phyloP scores from a whole-genome alignment of 106 monocot genomes.

The Apostasia shenzhenica region DNA sequence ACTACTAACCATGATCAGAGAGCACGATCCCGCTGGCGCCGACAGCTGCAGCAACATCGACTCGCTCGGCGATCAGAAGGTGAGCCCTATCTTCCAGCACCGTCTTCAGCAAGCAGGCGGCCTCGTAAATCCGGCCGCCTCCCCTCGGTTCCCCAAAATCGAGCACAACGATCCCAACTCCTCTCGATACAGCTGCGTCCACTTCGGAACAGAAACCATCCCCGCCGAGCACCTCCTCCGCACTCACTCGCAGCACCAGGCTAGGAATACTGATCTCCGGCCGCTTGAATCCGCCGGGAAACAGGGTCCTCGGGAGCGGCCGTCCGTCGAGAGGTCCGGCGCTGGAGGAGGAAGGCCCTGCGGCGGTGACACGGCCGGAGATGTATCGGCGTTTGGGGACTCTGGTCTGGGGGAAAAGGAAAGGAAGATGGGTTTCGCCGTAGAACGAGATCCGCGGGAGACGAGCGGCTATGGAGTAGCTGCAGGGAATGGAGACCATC shows the following conservation, averaged over 20 bases:
- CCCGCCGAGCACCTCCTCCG: conserved; percentile 37
- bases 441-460: conserved; percentile 17
- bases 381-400: conserved; percentile 3
- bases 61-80: conserved; percentile 79
- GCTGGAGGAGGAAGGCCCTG: background rate
- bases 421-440: background rate
- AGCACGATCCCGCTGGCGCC: conserved; percentile 84
- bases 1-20: conserved; percentile 69
- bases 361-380: conserved; percentile 2
- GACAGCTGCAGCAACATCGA: conserved; percentile 81
- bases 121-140: conserved; percentile 76
- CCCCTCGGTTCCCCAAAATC: conserved; percentile 32
- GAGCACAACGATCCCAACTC: conserved; percentile 59
- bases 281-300: conserved; percentile 85
- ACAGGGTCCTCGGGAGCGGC: conserved; percentile 39
- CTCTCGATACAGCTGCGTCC: conserved; percentile 35
- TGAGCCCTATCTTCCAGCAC: conserved; percentile 72
- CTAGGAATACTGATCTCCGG: conserved; percentile 75
- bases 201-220: conserved; percentile 18
- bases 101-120: conserved; percentile 56
- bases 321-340: conserved; percentile 10
- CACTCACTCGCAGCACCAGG: conserved; percentile 37
- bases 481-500: conserved; percentile 26
- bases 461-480: conserved; percentile 15
- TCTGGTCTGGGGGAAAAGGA: conserved; percentile 3